Evolutionary conservation across 306 rosid genomes (phyloP), one percentile per base, ranked within the genome.

Genomic region (Medicago ruthenica): DNA sequence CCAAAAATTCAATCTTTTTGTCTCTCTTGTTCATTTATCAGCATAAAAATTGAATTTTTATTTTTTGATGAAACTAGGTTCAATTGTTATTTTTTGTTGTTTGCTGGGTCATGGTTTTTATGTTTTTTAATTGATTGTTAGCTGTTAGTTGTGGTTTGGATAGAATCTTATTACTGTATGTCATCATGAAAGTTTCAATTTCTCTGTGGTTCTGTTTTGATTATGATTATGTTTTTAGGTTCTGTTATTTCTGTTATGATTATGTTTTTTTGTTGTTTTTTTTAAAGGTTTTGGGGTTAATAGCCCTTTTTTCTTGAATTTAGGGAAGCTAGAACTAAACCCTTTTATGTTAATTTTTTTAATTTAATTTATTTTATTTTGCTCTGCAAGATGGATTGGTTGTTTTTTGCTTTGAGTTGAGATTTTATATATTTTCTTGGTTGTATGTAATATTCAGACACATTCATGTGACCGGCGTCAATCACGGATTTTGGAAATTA

Each of bases 341-440:
- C 22, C 36, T 6, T 22, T 24, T 63, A 14, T 17, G 8, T 21
- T 21, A 21, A 6, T 21, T 6, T n/a, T 24, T 44, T 4, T 27
- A 27, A 27, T 27, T 27, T 27, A 27, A 9, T n/a, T 48, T 15
- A 2, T 7, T 3, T 53, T 53, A 7, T 40, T 21, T 42, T 0
- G 21, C n/a, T 48, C 2, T 73, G 42, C 17, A 54, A 18, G 50
- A 39, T 71, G 18, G 6, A 17, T 57, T 39, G 39, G 69, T 24
- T 73, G 42, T 7, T 41, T 73, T 73, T n/a, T 67, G 69, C 13
- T 51, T 37, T 75, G 63, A 31, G 53, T 57, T 75, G 15, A 24
- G 11, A 27, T 20, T 13, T 63, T 31, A 17, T 22, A 50, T 71
- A 37, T 75, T 37, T 37, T 65, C n/a, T 17, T 51, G 39, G 51